phyloP scores from a whole-genome alignment of 2,329 filamentous ascomycete species.

The Microsporum canis region DNA sequence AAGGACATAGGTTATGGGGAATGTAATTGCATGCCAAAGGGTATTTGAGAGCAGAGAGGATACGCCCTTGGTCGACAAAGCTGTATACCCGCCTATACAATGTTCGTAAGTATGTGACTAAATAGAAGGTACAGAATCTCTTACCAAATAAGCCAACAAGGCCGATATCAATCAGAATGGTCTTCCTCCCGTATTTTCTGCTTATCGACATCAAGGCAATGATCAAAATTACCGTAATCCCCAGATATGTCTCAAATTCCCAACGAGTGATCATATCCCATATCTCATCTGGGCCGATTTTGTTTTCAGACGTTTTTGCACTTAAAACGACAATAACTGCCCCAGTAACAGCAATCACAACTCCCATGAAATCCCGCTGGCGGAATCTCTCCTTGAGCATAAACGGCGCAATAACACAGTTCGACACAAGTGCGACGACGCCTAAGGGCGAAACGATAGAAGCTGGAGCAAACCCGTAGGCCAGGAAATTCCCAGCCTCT shows the following conservation, averaged over 20 bases:
- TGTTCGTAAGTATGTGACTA: constrained; percentile 7
- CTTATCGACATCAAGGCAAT: constrained; percentile 69
- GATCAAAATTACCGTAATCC: constrained; percentile 63
- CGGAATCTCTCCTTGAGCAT: constrained; percentile 89
- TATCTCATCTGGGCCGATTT: constrained; percentile 80
- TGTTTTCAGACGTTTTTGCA: constrained; percentile 77
- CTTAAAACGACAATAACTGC: constrained; percentile 89
- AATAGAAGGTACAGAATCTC: constrained; percentile 21
- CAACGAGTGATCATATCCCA: constrained; percentile 77
- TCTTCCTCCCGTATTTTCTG: constrained; percentile 68
- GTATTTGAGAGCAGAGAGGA: constrained; percentile 89
- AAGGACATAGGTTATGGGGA: constrained; percentile 84
- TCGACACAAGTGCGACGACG: constrained; percentile 92
- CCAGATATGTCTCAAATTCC: constrained; percentile 86
- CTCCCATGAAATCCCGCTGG: constrained; percentile 72
- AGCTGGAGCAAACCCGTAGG: constrained; percentile 93
- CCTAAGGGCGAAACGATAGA: constrained; percentile 94
- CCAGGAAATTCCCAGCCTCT: constrained; percentile 91
- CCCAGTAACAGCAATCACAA: constrained; percentile 73
- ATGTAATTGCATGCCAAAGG: constrained; percentile 77
- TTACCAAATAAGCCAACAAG: constrained; percentile 86
- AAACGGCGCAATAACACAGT: constrained; percentile 90
- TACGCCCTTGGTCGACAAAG: constrained; percentile 88
- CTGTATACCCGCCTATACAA: constrained; percentile 74
- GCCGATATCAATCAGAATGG: constrained; percentile 83